Conservation (phyloP, 176 grass and related monocot genomes). For the Luzula sylvatica region DNA sequence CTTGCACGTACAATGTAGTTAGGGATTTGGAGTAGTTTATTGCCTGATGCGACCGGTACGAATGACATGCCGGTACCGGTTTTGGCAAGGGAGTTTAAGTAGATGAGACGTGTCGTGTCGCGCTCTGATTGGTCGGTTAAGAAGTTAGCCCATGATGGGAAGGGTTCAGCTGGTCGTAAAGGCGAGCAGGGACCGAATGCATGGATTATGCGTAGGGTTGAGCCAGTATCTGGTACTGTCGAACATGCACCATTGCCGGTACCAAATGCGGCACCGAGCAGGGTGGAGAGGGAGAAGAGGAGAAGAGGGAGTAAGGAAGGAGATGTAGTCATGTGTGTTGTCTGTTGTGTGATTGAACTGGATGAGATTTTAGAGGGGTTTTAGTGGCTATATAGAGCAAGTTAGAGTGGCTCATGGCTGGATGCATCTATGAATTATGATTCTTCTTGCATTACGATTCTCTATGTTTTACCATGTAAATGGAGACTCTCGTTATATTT, state of each 20-base stretch:
- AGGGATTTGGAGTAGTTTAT: slow-evolving; percentile 51
- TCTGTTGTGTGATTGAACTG: neutral
- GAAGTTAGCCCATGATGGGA: slow-evolving; percentile 35
- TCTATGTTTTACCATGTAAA: no score
- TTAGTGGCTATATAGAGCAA: slow-evolving; percentile 7
- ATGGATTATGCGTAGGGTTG: slow-evolving; percentile 42
- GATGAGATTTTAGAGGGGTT: slow-evolving; percentile 7
- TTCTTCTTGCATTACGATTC: no score
- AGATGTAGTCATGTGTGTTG: neutral
- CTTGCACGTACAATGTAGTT: slow-evolving; percentile 64
- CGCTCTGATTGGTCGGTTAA: slow-evolving; percentile 33
- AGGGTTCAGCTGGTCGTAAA: neutral
- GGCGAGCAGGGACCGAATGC: slow-evolving; percentile 29
- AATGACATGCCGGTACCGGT: neutral
- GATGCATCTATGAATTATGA: neutral
- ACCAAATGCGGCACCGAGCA: neutral
- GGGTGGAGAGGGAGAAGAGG: neutral
- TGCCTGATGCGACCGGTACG: slow-evolving; percentile 54
- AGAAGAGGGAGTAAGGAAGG: neutral
- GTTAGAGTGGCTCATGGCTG: neutral
- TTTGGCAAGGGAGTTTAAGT: slow-evolving; percentile 14
- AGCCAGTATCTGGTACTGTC: slow-evolving; percentile 18
- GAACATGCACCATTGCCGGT: neutral
- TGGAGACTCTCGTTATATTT: no score
- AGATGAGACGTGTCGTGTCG: slow-evolving; percentile 33